Evolutionary conservation across 331 rosid genomes (phyloP), one percentile per base, ranked within the genome.

Genomic region (Erythrophleum ivorense): DNA sequence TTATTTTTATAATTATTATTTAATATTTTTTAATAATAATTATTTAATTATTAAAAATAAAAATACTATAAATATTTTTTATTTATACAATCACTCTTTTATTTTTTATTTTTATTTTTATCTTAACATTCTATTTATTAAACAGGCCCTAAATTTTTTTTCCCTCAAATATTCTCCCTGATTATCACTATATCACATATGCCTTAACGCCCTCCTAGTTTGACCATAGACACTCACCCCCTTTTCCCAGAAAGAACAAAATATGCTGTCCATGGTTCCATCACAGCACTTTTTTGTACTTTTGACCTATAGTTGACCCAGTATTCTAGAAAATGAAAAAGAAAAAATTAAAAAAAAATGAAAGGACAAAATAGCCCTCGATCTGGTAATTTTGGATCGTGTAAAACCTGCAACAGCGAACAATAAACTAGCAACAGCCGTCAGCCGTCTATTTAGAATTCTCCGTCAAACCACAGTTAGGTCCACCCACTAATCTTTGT

Each of bases 361-460:
- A 64, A 74, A 73, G 53, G 64, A 67, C 53, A 19, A 19, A 75
- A 81, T 66, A 6, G 9, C 50, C 81, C 78, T 19, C 9, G 11
- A 21, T 33, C 34, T 24, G 54, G 60, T 58, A 76, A 48, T 24
- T 1, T 71, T 2, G 15, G 12, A 19, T 19, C 5, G 75, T 18
- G 59, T 16, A 73, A 78, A 78, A 64, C 76, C 16, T 41, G 81
- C 7, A 19, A 43, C 18, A n/a, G 59, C 43, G 15, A 15, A 48
- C 24, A 2, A 29, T 36, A 63, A 71, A 46, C 7, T 52, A 14
- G 34, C 29, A 12, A 19, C 36, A 74, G 84, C 82, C 79, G 82
- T 71, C 87, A 72, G 80, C 86, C 83, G 71, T 73, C 83, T 57
- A 41, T 78, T 57, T 77, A 33, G 85, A 85, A 76, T 46, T 3